Base-by-base conservation (phyloP, 768 basidiomycete genomes). In the Boletus sp. region DNA sequence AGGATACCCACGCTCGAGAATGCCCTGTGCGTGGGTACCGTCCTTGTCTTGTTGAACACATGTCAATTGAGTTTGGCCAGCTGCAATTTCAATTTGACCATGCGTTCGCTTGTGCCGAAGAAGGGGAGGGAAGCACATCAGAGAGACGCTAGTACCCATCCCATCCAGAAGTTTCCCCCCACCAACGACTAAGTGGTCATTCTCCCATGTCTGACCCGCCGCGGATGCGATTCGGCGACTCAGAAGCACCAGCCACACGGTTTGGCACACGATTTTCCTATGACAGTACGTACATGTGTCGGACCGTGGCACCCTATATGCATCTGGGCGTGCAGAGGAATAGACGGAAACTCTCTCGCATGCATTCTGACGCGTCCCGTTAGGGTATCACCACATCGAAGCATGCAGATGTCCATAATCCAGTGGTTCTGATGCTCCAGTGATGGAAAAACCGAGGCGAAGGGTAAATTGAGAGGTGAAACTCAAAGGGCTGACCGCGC, bases 31-130 rank as follows among this genome's bases (percentile, higher is more conserved):
- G 62, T 64, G 62, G 46, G 62, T 60, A 54, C 47, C 47, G n/a
- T 32, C 32, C 49, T 29, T 48, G 54, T 17, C 7, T 28, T 20
- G 24, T 48, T 44, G 56, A 28, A 37, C n/a, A 20, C 15, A 37
- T 48, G 17, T 33, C 57, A 48, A 57, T 64, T 41, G 58, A 56
- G 66, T 65, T 66, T 58, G 49, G 53, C 58, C 52, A 53, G 36
- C 42, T 50, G 46, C 58, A 60, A 65, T 65, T 66, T 68, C 54
- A 58, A 47, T 53, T 60, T 29, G 32, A 33, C 17, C 57, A 55
- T 52, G 61, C 32, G 51, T 59, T 9, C 50, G 48, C 40, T 45
- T 33, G 40, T 29, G 28, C 32, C 17, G 37, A 20, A 40, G 18
- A 39, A 39, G 28, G 36, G 32, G 42, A 42, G 40, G 20, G 39